Percentiles rank a stretch among this genome's conserved stretches.
phyloP scores from a whole-genome alignment of 1,139 yeast genomes.

The Hyphopichia khmerensis region DNA sequence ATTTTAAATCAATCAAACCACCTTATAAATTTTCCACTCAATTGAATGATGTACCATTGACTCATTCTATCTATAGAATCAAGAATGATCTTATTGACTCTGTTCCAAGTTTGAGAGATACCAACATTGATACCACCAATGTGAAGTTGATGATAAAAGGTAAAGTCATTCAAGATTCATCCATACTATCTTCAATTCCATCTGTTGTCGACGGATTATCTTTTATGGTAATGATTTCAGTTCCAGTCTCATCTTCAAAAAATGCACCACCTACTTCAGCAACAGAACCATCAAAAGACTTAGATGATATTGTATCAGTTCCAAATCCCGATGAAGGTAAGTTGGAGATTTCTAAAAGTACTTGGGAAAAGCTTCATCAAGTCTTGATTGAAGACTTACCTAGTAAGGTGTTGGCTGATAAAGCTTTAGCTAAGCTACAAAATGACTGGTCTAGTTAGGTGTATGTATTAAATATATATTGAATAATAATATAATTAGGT shows the following conservation, averaged over 20 bases:
- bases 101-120: conserved; percentile 20
- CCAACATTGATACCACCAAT: conserved; percentile 27
- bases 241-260: conserved; percentile 12
- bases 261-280: conserved; percentile 3
- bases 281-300: conserved; percentile 4
- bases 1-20: conserved; percentile 44
- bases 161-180: conserved; percentile 43
- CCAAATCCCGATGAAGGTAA: conserved; percentile 11
- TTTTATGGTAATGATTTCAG: conserved; percentile 40
- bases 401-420: conserved; percentile 23
- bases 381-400: conserved; percentile 29
- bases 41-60: conserved; percentile 20
- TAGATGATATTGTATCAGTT: conserved; percentile 13
- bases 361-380: conserved; percentile 33
- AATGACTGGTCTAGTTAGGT: conserved; percentile 15
- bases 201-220: conserved; percentile 19
- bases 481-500: not conserved
- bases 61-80: conserved; percentile 33
- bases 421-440: conserved; percentile 36
- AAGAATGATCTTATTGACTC: conserved; percentile 31
- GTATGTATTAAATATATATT: no score
- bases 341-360: conserved; percentile 16
- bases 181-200: conserved; percentile 22
- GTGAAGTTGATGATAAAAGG: conserved; percentile 43
- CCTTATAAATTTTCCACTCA: conserved; percentile 38